Conservation (phyloP, 305 asterid species). For the Striga hermonthica region DNA sequence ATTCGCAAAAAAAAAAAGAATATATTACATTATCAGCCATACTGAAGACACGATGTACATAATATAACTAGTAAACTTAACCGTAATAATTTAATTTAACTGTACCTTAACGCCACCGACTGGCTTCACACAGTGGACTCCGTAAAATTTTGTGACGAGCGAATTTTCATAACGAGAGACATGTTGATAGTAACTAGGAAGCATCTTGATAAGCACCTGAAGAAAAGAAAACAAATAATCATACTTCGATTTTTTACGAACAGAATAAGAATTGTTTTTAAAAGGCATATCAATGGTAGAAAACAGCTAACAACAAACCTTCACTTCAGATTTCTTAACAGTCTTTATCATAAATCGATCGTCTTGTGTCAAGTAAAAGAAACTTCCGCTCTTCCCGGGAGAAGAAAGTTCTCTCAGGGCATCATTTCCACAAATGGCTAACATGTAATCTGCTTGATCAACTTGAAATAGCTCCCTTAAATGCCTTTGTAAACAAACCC, state of each 20-base stretch:
- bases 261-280: neutral
- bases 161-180: constrained; percentile 82
- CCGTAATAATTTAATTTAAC: neutral
- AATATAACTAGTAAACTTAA: too few relatives aligned
- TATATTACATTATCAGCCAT: too few relatives aligned
- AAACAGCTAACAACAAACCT: constrained; percentile 33
- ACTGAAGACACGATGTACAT: too few relatives aligned
- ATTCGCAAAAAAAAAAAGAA: constrained; percentile 3
- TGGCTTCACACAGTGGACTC: constrained; percentile 96
- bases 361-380: constrained; percentile 91
- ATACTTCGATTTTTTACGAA: neutral
- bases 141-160: constrained; percentile 84
- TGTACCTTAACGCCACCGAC: constrained; percentile 87
- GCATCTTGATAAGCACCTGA: constrained; percentile 94
- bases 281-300: constrained; percentile 30
- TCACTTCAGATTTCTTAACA: constrained; percentile 62
- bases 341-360: constrained; percentile 93
- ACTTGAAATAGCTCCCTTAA: constrained; percentile 83
- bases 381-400: constrained; percentile 98
- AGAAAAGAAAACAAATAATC: constrained; percentile 22
- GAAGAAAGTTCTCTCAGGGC: constrained; percentile 94
- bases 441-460: constrained; percentile 95
- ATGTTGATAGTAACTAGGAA: constrained; percentile 72
- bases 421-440: constrained; percentile 90
- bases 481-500: constrained; percentile 41